Conservation (phyloP, 2,329 filamentous ascomycete species). For the Akanthomyces uredinophilus region DNA sequence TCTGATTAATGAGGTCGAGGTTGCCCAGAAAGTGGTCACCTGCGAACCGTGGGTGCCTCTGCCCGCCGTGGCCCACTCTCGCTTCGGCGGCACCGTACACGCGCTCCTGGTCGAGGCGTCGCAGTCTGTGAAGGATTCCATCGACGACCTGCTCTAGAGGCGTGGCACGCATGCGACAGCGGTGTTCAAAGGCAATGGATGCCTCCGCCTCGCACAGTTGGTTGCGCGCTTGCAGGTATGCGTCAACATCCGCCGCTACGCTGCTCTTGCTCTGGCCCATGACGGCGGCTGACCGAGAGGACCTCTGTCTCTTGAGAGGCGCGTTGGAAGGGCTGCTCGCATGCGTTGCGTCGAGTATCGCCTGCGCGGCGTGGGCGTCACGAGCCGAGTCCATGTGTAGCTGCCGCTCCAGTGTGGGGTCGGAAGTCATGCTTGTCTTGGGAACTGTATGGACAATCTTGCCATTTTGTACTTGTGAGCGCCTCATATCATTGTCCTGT, state of each 20-base stretch:
- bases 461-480: background rate
- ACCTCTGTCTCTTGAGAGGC: slow-evolving; percentile 10
- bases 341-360: background rate
- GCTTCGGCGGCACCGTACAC: slow-evolving; percentile 32
- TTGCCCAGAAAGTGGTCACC: slow-evolving; percentile 58
- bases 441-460: background rate
- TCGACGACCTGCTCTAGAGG: slow-evolving; percentile 34
- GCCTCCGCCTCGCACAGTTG: slow-evolving; percentile 3
- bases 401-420: background rate
- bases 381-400: background rate
- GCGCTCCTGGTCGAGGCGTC: slow-evolving; percentile 28
- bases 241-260: background rate
- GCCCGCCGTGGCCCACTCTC: slow-evolving; percentile 35
- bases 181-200: slow-evolving; percentile 32
- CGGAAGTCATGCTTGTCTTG: background rate
- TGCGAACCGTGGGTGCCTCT: slow-evolving; percentile 40
- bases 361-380: background rate
- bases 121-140: slow-evolving; percentile 35
- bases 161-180: slow-evolving; percentile 28
- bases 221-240: background rate
- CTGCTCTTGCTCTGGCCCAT: background rate
- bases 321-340: background rate
- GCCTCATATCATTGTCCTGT: slow-evolving; percentile 6
- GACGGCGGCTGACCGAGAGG: background rate
- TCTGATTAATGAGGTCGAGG: slow-evolving; percentile 47